Evolutionary conservation across 1,284 basidiomycete species (phyloP), one percentile per base, ranked within the genome.

Genomic region (Hypsizygus ulmarius): DNA sequence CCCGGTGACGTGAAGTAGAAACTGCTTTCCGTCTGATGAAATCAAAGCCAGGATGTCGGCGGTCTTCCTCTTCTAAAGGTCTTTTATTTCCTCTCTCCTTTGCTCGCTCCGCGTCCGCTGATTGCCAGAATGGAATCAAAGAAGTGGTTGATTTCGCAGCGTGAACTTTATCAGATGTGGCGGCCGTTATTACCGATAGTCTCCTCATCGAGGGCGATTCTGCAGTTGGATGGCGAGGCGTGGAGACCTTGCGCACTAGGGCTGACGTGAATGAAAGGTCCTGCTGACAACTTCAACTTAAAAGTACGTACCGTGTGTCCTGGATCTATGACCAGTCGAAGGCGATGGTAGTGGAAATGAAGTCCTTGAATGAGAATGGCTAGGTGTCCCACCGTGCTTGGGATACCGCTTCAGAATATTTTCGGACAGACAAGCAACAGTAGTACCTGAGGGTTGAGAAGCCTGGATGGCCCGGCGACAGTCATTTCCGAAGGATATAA

Each of bases 61-160:
- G 51, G 7, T 53, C 47, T 6, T 34, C 54, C 29, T 53, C 53
- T 16, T 58, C 49, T 9, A 54, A 21, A 35, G 52, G 52, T 6
- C 57, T 56, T 28, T 57, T 58, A 15, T 44, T 52, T 1, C 33
- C 38, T 18, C 49, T 54, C 11, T 46, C 32, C 7, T 45, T 49
- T 11, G 53, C 52, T 40, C 54, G 54, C 11, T 57, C 50, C 12
- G 63, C 59, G 18, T 65, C 64, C 5, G 57, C 52, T 8, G 56
- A 39, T 41, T 61, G 58, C 63, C 63, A 65, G n/a, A 59, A 35
- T 34, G 61, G 61, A 16, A 49, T 36, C 8, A 56, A 37, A 4
- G 55, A 14, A 19, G 50, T 41, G 37, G 54, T 43, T 7, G 45
- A 53, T 30, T 64, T 63, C 10, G 33, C 30, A 10, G 50, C 37